Conservation (phyloP, 352 stramenopile species). For the Hyaloperonospora brassicae region DNA sequence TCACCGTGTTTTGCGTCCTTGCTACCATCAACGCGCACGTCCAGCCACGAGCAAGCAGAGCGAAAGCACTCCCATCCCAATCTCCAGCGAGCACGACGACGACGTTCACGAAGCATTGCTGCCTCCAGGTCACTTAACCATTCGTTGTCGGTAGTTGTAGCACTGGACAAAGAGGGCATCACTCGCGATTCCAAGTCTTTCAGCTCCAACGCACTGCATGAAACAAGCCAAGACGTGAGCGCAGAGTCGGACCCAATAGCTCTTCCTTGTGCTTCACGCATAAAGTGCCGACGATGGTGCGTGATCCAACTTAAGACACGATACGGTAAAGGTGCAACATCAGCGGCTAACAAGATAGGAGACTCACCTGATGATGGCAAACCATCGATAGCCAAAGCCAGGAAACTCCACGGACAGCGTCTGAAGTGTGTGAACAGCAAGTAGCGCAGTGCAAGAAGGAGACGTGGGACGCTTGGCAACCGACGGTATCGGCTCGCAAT, state of each 20-base stretch:
- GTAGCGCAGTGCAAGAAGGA: conserved; percentile 56
- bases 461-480: conserved; percentile 56
- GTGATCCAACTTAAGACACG: conserved; percentile 23
- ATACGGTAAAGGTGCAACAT: conserved; percentile 15
- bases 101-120: conserved; percentile 24
- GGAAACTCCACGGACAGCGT: conserved; percentile 45
- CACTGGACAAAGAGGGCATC: conserved; percentile 1
- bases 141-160: conserved; percentile 2
- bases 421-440: conserved; percentile 60
- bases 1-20: conserved; percentile 4
- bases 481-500: conserved; percentile 41
- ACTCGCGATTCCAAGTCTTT: conserved; percentile 20
- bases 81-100: conserved; percentile 31
- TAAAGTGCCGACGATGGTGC: conserved; percentile 10
- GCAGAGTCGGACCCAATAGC: not conserved
- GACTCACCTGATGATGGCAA: conserved; percentile 14
- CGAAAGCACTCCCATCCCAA: conserved; percentile 68
- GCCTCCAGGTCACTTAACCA: conserved; percentile 31
- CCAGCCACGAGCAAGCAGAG: conserved; percentile 43
- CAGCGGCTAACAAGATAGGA: conserved; percentile 12
- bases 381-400: conserved; percentile 27
- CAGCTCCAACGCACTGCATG: conserved; percentile 33
- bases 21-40: conserved; percentile 32
- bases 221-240: conserved; percentile 20
- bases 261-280: conserved; percentile 6